These are phyloP conservation scores for Geotrichum reessii DNA, from an alignment of 1,139 yeast species.

Conservation along the genomic window DNA sequence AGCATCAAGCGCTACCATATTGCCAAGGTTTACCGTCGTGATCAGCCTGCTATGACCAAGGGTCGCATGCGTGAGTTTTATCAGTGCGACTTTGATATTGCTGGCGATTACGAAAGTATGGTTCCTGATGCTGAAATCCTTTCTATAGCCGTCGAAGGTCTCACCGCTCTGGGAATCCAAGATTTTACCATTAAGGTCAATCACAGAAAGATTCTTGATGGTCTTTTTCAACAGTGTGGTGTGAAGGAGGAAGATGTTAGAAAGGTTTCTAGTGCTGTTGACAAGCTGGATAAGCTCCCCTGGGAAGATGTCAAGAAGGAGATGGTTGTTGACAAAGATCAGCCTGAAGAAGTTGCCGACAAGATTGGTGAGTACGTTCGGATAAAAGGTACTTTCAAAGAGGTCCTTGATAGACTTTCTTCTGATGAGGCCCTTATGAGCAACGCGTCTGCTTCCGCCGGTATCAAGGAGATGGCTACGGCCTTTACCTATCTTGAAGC, in stretches of 20 bases:
- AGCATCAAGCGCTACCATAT: slow-evolving; percentile 90
- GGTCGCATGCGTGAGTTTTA: slow-evolving; percentile 99
- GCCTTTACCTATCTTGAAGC: slow-evolving; percentile 77
- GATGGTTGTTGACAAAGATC: slow-evolving; percentile 85
- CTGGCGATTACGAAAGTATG: slow-evolving; percentile 88
- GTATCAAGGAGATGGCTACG: slow-evolving; percentile 71
- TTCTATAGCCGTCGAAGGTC: slow-evolving; percentile 75
- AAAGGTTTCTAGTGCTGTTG: slow-evolving; percentile 90
- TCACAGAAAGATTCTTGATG: slow-evolving; percentile 93
- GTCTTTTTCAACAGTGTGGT: slow-evolving; percentile 91
- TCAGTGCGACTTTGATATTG: slow-evolving; percentile 96
- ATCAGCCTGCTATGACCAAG: slow-evolving; percentile 99
- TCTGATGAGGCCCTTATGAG: slow-evolving; percentile 51
- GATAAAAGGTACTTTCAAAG: slow-evolving; percentile 68
- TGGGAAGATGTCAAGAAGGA: slow-evolving; percentile 93
- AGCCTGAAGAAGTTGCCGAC: slow-evolving; percentile 87
- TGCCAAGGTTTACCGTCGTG: slow-evolving; percentile 96
- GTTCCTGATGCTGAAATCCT: slow-evolving; percentile 92
- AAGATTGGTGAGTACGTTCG: slow-evolving; percentile 87
- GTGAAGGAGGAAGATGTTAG: slow-evolving; percentile 91
- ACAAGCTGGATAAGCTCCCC: slow-evolving; percentile 88
- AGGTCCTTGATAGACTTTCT: slow-evolving; percentile 54
- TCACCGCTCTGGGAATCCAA: slow-evolving; percentile 70
- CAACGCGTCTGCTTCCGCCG: slow-evolving; percentile 70
- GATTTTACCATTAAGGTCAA: slow-evolving; percentile 89